These are phyloP conservation scores for Aschersonia sp. DNA, from an alignment of 2,329 filamentous ascomycete species.

Conservation along the genomic window DNA sequence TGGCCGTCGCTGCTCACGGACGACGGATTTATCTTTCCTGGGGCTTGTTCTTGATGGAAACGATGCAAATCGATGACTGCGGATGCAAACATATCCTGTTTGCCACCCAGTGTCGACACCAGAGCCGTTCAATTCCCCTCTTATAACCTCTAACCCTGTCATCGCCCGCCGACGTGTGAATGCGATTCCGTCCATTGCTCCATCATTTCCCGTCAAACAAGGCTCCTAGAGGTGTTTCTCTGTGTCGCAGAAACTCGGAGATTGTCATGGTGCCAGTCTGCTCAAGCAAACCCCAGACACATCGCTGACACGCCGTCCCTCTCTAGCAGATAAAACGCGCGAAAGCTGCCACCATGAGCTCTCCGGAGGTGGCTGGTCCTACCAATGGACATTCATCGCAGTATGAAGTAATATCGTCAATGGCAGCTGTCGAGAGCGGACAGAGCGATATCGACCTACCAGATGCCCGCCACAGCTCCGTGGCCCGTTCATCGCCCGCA, in stretches of 20 bases:
- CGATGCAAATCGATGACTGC: conserved; percentile 16
- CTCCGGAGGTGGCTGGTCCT: conserved; percentile 44
- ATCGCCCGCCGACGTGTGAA: conserved; percentile 27
- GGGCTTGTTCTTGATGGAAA: conserved; percentile 19
- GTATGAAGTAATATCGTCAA: conserved; percentile 27
- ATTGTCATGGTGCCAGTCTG: conserved; percentile 8
- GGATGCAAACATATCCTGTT: conserved; percentile 13
- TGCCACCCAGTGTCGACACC: conserved; percentile 8
- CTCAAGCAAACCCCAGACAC: conserved; percentile 3
- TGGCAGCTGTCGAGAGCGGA: conserved; percentile 19
- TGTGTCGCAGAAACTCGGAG: conserved; percentile 14
- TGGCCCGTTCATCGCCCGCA: conserved; percentile 29
- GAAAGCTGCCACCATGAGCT: conserved; percentile 49
- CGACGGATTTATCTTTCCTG: conserved; percentile 10
- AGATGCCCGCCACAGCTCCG: conserved; percentile 48
- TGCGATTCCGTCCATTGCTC: conserved; percentile 26
- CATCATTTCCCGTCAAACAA: conserved; percentile 11
- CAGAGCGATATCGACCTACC: conserved; percentile 57
- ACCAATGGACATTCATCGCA: conserved; percentile 53
- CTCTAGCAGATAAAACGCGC: conserved; percentile 37
- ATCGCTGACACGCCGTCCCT: conserved; percentile 21
- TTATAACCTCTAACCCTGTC: conserved; percentile 29
- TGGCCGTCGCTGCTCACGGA: conserved; percentile 18
- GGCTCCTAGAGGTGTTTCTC: conserved; percentile 7
- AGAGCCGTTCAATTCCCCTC: conserved; percentile 25